Percentiles rank a stretch among this genome's conserved stretches.
phyloP scores from a whole-genome alignment of 805 yeast species.

The Myxozyma sirexii region DNA sequence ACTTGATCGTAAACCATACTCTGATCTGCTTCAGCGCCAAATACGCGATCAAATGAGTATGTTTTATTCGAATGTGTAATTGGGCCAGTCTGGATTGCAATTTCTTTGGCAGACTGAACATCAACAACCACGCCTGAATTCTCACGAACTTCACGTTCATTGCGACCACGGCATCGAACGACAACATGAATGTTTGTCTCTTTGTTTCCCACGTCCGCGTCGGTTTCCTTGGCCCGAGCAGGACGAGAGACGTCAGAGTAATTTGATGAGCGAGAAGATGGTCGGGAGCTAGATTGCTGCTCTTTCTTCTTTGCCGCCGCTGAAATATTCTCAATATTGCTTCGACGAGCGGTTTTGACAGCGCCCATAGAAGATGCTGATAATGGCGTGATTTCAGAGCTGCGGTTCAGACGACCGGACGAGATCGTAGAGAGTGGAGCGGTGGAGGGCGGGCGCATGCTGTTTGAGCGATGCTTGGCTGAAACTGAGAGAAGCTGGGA shows the following conservation, averaged over 20 bases:
- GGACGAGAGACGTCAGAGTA: constrained; percentile 10
- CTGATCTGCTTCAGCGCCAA: constrained; percentile 82
- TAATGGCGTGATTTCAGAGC: constrained; percentile 20
- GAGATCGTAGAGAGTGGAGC: constrained; percentile 22
- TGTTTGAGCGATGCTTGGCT: constrained; percentile 16
- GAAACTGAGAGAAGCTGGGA: constrained; percentile 1
- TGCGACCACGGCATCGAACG: constrained; percentile 66
- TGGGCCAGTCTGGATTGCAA: constrained; percentile 51
- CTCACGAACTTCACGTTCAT: constrained; percentile 57
- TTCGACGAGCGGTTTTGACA: neutral
- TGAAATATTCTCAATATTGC: constrained; percentile 1
- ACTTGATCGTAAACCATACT: constrained; percentile 63
- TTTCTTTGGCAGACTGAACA: constrained; percentile 53
- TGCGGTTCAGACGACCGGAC: constrained; percentile 23
- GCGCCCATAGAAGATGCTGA: constrained; percentile 5
- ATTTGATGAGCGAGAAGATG: constrained; percentile 8
- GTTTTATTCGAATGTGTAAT: constrained; percentile 48
- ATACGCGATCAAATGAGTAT: constrained; percentile 76
- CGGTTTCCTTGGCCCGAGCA: neutral
- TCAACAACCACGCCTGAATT: constrained; percentile 65
- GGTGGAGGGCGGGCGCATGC: constrained; percentile 33
- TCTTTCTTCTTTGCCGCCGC: constrained; percentile 15
- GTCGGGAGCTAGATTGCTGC: constrained; percentile 1
- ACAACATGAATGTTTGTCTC: constrained; percentile 60
- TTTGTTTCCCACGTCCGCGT: constrained; percentile 19